Evolutionary conservation across 2,329 filamentous ascomycete species (phyloP).

Genomic region (Keithomyces neogunnii): DNA sequence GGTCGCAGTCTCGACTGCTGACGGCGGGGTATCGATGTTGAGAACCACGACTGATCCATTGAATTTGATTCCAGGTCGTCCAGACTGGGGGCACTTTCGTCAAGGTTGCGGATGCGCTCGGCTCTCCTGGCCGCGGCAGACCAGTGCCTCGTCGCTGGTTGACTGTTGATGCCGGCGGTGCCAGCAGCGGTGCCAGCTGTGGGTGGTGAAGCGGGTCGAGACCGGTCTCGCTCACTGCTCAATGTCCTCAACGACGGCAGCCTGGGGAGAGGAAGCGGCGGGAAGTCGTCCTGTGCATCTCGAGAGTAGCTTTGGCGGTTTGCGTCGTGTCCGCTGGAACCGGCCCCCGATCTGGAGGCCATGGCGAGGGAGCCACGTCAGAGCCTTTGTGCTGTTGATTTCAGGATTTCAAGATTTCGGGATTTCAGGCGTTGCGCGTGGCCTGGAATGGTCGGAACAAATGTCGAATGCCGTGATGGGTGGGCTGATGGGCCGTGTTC

Average conservation of each 20-base stretch:
- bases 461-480: too few relatives aligned
- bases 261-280: constrained; percentile 17
- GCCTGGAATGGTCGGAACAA: neutral
- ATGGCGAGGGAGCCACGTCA: constrained; percentile 10
- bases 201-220: constrained; percentile 9
- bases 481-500: too few relatives aligned
- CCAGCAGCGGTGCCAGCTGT: neutral
- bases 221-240: constrained; percentile 19
- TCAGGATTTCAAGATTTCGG: neutral
- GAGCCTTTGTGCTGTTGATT: neutral
- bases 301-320: constrained; percentile 20
- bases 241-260: constrained; percentile 24
- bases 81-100: constrained; percentile 18
- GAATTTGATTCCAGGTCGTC: constrained; percentile 18
- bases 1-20: constrained; percentile 17
- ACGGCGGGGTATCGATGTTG: constrained; percentile 10
- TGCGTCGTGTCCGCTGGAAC: constrained; percentile 20
- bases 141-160: constrained; percentile 12
- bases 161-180: neutral
- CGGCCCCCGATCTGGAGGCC: constrained; percentile 25
- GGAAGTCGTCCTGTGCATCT: constrained; percentile 22
- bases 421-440: neutral
- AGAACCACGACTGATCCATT: constrained; percentile 19
- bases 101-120: constrained; percentile 26
- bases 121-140: constrained; percentile 22